Evolutionary conservation across 2,329 filamentous ascomycete genomes (phyloP), one percentile per base, ranked within the genome.

Genomic region (Fusarium sp.): DNA sequence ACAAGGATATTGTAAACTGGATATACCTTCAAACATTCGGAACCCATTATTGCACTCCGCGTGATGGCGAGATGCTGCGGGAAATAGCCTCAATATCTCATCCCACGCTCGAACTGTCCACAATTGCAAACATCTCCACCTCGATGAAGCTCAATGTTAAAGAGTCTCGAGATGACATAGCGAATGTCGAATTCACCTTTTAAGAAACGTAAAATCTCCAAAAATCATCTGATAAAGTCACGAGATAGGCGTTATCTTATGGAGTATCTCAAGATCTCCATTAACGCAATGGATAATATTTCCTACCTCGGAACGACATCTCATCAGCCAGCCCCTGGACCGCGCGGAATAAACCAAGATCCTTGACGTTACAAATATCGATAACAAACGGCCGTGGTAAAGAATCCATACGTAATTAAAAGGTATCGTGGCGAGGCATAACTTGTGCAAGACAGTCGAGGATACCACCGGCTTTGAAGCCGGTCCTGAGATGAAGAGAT

Each of bases 391-490:
- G 7, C n/a, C 11, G 36, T 8, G 10, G 51, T 37, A 31, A 49
- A 48, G 40, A 27, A 31, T 42, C 36, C 55, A 50, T 66, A 56
- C 53, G 53, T 47, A 70, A 58, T 69, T 15, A 58, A 6, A 31
- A 56, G 45, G 47, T 3, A 27, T 20, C 37, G 33, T 41, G 49
- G 37, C 37, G 45, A 45, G 29, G 23, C 36, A 36, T 11, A 45
- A 43, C 27, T 40, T 13, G 25, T 36, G 15, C 31, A 17, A 29
- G 14, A 25, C 18, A 21, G 14, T n/a, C n/a, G 36, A 58, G 68
- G 68, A 61, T 66, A 63, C 55, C 58, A 36, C 27, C 69, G 67
- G 67, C 58, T 60, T 54, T 59, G 47, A 50, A 42, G 35, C 21
- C 52, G 39, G 40, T 33, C 20, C 14, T 25, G 25, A n/a, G 50